Conservation (phyloP, 257 asterid species). For the Nemophila menziesii region DNA sequence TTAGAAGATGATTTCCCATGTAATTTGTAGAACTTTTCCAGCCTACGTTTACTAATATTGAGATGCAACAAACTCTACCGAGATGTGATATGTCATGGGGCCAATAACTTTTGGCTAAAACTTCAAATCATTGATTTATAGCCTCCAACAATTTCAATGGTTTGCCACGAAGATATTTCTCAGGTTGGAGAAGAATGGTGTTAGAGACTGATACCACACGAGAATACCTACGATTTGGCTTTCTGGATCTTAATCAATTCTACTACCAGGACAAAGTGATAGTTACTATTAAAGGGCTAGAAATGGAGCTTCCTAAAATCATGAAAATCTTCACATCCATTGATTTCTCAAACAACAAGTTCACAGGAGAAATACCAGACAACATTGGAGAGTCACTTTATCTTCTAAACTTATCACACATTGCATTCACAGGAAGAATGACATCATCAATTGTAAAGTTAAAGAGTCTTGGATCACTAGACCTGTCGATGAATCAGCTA, state of each 20-base stretch:
- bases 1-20: conserved; percentile 5
- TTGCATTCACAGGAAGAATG: not conserved
- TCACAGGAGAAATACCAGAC: conserved; percentile 1
- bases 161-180: conserved; percentile 17
- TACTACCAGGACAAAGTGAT: too few relatives aligned
- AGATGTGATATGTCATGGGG: conserved; percentile 14
- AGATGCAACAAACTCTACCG: conserved; percentile 30
- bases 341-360: conserved; percentile 7
- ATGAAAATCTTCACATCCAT: conserved; percentile 7
- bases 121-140: conserved; percentile 32
- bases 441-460: not conserved
- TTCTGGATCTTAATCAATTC: not conserved
- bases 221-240: conserved; percentile 13
- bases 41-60: conserved; percentile 17
- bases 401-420: conserved; percentile 6
- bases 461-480: not conserved
- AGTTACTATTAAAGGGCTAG: conserved; percentile 11
- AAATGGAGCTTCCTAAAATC: conserved; percentile 16
- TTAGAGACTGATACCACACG: not conserved
- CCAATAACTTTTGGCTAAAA: conserved; percentile 10
- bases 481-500: not conserved
- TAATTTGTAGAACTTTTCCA: conserved; percentile 10
- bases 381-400: conserved; percentile 6
- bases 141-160: conserved; percentile 29
- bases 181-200: conserved; percentile 7